A percentile compares a stretch with the other conserved stretches of the same genome.
Conservation (phyloP, 768 basidiomycete species). For the Albatrellus ellisii region DNA sequence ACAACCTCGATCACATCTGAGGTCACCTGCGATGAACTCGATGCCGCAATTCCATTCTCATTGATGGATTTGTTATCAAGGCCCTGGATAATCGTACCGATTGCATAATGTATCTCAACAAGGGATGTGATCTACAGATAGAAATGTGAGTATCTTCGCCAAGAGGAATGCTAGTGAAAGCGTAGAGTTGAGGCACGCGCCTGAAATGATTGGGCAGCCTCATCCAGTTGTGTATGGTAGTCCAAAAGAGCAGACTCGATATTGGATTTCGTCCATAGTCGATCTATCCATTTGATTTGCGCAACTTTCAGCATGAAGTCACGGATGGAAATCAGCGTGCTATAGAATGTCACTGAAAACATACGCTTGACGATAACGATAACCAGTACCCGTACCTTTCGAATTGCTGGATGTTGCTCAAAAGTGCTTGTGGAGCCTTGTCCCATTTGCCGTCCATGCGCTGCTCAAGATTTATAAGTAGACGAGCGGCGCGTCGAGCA, state of each 20-base stretch:
- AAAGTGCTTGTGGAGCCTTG: conserved; percentile 11
- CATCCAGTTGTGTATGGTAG: conserved; percentile 8
- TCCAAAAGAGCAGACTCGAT: conserved; percentile 9
- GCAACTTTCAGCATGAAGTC: conserved; percentile 13
- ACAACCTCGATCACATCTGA: background rate
- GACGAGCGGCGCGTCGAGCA: conserved; percentile 10
- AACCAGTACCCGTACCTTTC: conserved; percentile 9
- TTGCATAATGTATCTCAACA: conserved; percentile 15
- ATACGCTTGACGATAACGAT: background rate
- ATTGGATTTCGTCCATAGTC: conserved; percentile 9
- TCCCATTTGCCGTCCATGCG: conserved; percentile 17
- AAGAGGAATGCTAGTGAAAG: background rate
- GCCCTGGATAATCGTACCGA: conserved; percentile 2
- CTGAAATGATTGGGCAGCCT: conserved; percentile 14
- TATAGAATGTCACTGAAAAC: background rate
- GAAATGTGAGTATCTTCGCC: background rate
- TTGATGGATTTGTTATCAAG: background rate
- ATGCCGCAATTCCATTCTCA: background rate
- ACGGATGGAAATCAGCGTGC: conserved; percentile 12
- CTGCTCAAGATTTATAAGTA: conserved; percentile 9
- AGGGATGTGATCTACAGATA: conserved; percentile 10
- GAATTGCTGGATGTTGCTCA: conserved; percentile 14
- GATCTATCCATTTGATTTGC: conserved; percentile 12
- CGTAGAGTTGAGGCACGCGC: background rate
- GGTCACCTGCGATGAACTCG: background rate